Evolutionary conservation across 768 basidiomycete species (phyloP), one percentile per base, ranked within the genome.

Genomic region (Phanerodontia chrysosporium): DNA sequence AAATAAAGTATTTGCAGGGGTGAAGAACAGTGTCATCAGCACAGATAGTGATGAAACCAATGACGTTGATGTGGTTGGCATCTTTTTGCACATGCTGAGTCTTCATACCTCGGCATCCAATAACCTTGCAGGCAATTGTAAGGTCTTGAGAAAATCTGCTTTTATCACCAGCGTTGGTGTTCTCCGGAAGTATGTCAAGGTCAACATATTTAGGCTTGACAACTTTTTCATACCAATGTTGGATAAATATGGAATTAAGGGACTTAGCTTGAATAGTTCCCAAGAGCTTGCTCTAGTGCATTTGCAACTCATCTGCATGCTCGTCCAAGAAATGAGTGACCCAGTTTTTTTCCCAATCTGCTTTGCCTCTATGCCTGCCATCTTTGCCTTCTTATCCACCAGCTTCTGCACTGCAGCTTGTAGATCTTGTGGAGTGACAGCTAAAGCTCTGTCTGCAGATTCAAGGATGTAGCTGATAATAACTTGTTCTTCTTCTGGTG

Each of bases 41-140:
- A 62, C 77, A 78, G 45, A 78, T 77, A 12, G 72, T 74, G 5
- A 75, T 67, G n/a, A 77, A 27, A 0, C 62, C 72, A 5, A 73
- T 78, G 18, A 73, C 66, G 59, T 74, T 76, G 59, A 78, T 72
- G 0, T 64, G 49, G 55, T 73, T 66, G 1, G 64, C 72, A 22
- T 69, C 58, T 0, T 73, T 67, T 53, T 64, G 64, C 52, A 71
- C 65, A 57, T 78, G 68, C 59, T 77, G 75, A 10, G 61, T 58
- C 21, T 71, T 55, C 42, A 51, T 10, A 51, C 52, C 32, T 35
- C 32, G 32, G 32, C 32, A 13, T 13, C 32, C 32, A 13, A 35
- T 35, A 13, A 35, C 32, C 32, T 35, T 6, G 13, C 32, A 13
- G 6, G 6, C 13, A 13, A 35, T 35, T 7, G 32, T 35, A 35